Evolutionary conservation across 768 basidiomycete species (phyloP).

Genomic region (Tremella yokohamensis): DNA sequence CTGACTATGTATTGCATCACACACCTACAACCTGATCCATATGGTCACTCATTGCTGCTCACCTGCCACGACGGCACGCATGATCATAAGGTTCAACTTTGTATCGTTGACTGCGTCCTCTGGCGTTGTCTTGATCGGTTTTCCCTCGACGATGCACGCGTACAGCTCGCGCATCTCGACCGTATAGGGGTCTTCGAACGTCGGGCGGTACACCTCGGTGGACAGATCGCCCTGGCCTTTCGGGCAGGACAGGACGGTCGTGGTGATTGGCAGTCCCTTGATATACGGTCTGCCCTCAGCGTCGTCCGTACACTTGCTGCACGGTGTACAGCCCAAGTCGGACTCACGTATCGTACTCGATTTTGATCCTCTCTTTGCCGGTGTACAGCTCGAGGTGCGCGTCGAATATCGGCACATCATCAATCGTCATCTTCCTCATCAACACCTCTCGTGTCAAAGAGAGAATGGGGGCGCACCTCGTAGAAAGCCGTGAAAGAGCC

Average conservation of each 20-base stretch:
- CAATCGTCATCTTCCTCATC: constrained; percentile 33
- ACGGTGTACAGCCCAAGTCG: constrained; percentile 1
- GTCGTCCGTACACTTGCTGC: constrained; percentile 24
- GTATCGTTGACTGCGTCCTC: constrained; percentile 40
- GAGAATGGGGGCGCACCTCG: constrained; percentile 28
- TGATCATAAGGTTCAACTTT: constrained; percentile 39
- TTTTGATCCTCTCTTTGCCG: constrained; percentile 32
- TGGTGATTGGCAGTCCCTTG: constrained; percentile 45
- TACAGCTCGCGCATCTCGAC: constrained; percentile 37
- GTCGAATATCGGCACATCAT: constrained; percentile 44
- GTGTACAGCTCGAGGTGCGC: constrained; percentile 48
- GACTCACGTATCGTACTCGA: constrained; percentile 33
- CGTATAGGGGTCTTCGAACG: constrained; percentile 44
- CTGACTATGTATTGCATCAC: too few species aligned
- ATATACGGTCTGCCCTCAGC: constrained; percentile 35
- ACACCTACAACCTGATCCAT: too few species aligned
- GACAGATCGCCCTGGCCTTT: constrained; percentile 22
- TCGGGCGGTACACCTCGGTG: constrained; percentile 37
- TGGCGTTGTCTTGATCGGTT: constrained; percentile 31
- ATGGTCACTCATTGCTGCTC: too few species aligned
- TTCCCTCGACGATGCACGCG: constrained; percentile 18
- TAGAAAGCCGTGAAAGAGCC: constrained; percentile 40
- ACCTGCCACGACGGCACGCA: constrained; percentile 26
- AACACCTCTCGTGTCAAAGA: neutral
- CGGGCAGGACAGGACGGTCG: constrained; percentile 17